phyloP scores from a whole-genome alignment of 2,329 filamentous ascomycete species.

The Botryotinia narcissicola region DNA sequence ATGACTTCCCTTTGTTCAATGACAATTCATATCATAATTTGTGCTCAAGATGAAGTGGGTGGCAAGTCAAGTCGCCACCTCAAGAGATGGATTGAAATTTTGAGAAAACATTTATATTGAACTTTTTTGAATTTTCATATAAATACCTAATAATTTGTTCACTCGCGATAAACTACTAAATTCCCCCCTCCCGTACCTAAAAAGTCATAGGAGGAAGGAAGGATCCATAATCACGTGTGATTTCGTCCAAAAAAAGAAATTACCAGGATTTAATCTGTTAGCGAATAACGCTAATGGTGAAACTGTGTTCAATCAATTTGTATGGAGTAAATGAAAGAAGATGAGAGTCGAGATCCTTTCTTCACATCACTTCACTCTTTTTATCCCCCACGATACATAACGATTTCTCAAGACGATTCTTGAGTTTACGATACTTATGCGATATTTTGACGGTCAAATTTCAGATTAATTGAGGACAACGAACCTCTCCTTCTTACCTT shows the following conservation, averaged over 20 bases:
- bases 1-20: neutral
- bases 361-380: constrained; percentile 18
- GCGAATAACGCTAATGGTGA: constrained; percentile 15
- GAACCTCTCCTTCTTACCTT: constrained; percentile 6
- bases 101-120: too few species aligned
- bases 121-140: neutral
- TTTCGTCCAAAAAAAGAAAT: constrained; percentile 9
- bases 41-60: neutral
- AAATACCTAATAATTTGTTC: neutral
- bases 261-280: neutral
- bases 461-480: neutral
- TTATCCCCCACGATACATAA: neutral
- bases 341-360: constrained; percentile 15
- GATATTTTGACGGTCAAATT: neutral
- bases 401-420: constrained; percentile 1
- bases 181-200: neutral
- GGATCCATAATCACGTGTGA: constrained; percentile 4
- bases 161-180: too few species aligned
- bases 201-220: neutral
- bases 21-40: neutral
- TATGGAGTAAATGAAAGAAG: constrained; percentile 5
- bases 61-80: neutral
- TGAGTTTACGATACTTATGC: neutral
- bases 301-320: constrained; percentile 19
- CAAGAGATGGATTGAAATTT: too few species aligned